A percentile compares a stretch with the other conserved stretches of the same genome.
phyloP scores from a whole-genome alignment of 1,284 basidiomycete species.

The Puccinia hordei region DNA sequence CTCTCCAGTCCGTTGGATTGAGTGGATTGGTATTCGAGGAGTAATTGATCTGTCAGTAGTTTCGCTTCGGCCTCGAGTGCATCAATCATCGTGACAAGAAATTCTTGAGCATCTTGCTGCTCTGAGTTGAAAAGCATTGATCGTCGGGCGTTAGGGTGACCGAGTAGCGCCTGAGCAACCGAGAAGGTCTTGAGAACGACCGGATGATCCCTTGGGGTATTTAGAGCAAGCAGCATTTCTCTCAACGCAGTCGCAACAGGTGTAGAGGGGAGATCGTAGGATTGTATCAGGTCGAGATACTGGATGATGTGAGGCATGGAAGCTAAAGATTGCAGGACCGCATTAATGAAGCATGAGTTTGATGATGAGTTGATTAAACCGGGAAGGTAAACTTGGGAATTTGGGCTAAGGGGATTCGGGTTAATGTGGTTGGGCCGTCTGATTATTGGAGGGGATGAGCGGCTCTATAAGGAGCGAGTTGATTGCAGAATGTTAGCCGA shows the following conservation, averaged over 20 bases:
- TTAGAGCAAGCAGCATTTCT: constrained; percentile 57
- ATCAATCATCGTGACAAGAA: constrained; percentile 85
- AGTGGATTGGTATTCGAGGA: constrained; percentile 57
- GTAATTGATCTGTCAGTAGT: constrained; percentile 52
- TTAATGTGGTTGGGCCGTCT: not conserved
- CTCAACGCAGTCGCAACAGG: constrained; percentile 64
- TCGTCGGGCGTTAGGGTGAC: constrained; percentile 1
- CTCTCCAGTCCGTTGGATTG: constrained; percentile 30
- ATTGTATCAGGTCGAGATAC: constrained; percentile 69
- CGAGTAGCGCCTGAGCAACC: constrained; percentile 51
- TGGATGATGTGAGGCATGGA: constrained; percentile 66
- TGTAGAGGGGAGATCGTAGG: constrained; percentile 11
- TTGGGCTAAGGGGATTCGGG: not conserved
- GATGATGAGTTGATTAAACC: constrained; percentile 91
- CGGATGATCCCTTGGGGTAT: constrained; percentile 63
- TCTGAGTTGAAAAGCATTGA: constrained; percentile 72
- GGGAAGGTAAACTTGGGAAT: constrained; percentile 66
- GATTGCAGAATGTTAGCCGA: constrained; percentile 5
- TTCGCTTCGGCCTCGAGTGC: constrained; percentile 76
- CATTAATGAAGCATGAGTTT: constrained; percentile 92
- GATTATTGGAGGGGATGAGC: constrained; percentile 1
- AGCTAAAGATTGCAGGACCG: constrained; percentile 86
- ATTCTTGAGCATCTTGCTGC: constrained; percentile 92
- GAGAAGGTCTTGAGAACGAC: constrained; percentile 62
- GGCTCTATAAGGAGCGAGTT: not conserved